A percentile compares a stretch with the other conserved stretches of the same genome.
Conservation (phyloP, 805 yeast species). For the Zygoascus biomembranicola region DNA sequence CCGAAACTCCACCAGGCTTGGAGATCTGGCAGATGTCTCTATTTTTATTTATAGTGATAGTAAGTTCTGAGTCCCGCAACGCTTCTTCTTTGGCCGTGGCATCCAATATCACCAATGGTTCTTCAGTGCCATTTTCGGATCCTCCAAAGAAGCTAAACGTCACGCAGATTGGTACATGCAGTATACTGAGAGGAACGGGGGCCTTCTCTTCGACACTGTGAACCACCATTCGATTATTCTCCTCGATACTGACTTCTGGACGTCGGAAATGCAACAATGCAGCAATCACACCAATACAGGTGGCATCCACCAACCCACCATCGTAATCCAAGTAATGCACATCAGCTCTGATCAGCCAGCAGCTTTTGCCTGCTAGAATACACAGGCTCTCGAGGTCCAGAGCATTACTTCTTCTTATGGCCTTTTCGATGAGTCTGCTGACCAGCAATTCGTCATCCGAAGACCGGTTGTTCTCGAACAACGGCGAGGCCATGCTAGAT, state of each 20-base stretch:
- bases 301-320: conserved; percentile 87
- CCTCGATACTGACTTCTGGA: conserved; percentile 68
- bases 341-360: conserved; percentile 89
- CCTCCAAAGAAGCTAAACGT: conserved; percentile 83
- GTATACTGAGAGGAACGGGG: conserved; percentile 74
- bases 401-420: conserved; percentile 84
- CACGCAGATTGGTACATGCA: conserved; percentile 86
- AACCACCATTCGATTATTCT: conserved; percentile 39
- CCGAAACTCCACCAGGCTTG: conserved; percentile 83
- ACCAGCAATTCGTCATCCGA: conserved; percentile 77
- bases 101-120: conserved; percentile 44
- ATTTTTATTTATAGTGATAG: conserved; percentile 82
- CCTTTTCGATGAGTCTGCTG: conserved; percentile 79
- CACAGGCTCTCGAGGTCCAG: conserved; percentile 85
- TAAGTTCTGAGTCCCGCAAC: conserved; percentile 67
- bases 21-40: conserved; percentile 84
- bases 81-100: conserved; percentile 71
- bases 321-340: conserved; percentile 83
- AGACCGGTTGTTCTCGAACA: conserved; percentile 65
- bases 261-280: conserved; percentile 75
- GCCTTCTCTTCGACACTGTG: conserved; percentile 72
- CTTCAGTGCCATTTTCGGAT: conserved; percentile 39
- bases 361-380: conserved; percentile 80
- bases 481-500: conserved; percentile 82
- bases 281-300: conserved; percentile 84